A percentile compares a stretch with the other conserved stretches of the same genome.
phyloP scores from a whole-genome alignment of 768 basidiomycete species.

The Mycena floridula region DNA sequence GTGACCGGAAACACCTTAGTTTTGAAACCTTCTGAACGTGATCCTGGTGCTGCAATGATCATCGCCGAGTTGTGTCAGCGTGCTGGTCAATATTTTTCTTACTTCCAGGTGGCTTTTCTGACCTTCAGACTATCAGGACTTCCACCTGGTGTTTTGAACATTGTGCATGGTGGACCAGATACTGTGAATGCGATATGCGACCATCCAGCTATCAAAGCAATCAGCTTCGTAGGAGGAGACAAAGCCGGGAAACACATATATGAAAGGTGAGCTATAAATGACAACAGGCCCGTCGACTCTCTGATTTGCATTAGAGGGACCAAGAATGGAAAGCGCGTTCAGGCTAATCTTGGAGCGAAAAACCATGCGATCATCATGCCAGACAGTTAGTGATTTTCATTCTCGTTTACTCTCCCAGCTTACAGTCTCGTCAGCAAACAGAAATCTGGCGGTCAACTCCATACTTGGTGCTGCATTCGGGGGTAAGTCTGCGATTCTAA shows the following conservation, averaged over 20 bases:
- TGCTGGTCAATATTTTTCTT: slow-evolving; percentile 44
- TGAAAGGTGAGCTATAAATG: slow-evolving; percentile 72
- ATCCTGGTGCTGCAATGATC: slow-evolving; percentile 96
- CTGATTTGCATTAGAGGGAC: slow-evolving; percentile 52
- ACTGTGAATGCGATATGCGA: slow-evolving; percentile 96
- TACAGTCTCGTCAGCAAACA: slow-evolving; percentile 57
- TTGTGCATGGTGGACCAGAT: slow-evolving; percentile 85
- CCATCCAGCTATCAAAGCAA: slow-evolving; percentile 84
- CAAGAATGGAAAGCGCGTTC: slow-evolving; percentile 83
- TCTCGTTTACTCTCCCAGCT: slow-evolving; percentile 1
- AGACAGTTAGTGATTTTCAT: slow-evolving; percentile 59
- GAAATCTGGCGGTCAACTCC: slow-evolving; percentile 86
- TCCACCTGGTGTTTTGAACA: slow-evolving; percentile 84
- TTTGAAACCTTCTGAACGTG: slow-evolving; percentile 93
- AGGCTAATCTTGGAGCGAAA: slow-evolving; percentile 87
- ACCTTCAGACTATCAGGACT: slow-evolving; percentile 48
- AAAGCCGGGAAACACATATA: slow-evolving; percentile 92
- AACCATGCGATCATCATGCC: slow-evolving; percentile 93
- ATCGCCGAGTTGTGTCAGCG: slow-evolving; percentile 91
- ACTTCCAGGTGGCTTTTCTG: not conserved
- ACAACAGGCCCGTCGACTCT: too few relatives aligned
- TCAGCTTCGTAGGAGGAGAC: slow-evolving; percentile 95
- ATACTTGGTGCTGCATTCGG: slow-evolving; percentile 93
- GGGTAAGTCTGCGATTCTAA: slow-evolving; percentile 32
- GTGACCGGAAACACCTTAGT: slow-evolving; percentile 92